A percentile compares a stretch with the other conserved stretches of the same genome.
phyloP scores from a whole-genome alignment of 257 asterid genomes.

The Solanum arcanum region DNA sequence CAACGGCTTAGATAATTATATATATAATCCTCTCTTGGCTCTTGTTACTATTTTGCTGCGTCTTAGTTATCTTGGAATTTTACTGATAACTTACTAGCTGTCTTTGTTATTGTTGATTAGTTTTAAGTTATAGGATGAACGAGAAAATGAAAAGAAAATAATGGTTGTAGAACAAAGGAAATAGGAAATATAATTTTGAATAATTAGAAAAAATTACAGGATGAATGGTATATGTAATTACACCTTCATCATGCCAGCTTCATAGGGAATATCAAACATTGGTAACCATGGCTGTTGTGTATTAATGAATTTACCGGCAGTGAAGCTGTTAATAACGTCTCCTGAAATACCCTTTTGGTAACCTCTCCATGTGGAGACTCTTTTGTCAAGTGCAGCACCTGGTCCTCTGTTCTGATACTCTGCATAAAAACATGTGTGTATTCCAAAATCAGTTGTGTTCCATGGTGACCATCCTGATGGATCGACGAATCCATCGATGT shows the following conservation, averaged over 20 bases:
- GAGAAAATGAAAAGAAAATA: background rate
- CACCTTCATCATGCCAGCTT: constrained; percentile 12
- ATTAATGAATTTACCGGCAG: constrained; percentile 1
- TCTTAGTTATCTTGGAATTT: no score
- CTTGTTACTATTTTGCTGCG: no score
- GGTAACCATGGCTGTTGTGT: constrained; percentile 11
- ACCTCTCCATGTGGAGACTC: constrained; percentile 32
- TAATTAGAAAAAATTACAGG: background rate
- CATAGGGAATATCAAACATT: constrained; percentile 18
- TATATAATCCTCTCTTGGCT: no score
- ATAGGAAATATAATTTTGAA: background rate
- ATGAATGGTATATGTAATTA: background rate
- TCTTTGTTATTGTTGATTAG: no score
- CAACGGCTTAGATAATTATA: background rate
- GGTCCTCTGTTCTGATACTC: constrained; percentile 23
- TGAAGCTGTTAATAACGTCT: constrained; percentile 5
- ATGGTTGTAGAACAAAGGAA: background rate
- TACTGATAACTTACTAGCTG: background rate
- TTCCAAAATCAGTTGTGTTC: constrained; percentile 4
- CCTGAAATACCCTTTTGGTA: constrained; percentile 1
- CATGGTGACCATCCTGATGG: constrained; percentile 58
- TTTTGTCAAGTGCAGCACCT: constrained; percentile 8
- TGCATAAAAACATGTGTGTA: background rate
- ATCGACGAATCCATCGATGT: constrained; percentile 17
- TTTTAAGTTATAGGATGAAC: no score